These are phyloP conservation scores for Aquanectria penicillioides DNA, from an alignment of 2,329 filamentous ascomycete genomes.

Conservation along the genomic window DNA sequence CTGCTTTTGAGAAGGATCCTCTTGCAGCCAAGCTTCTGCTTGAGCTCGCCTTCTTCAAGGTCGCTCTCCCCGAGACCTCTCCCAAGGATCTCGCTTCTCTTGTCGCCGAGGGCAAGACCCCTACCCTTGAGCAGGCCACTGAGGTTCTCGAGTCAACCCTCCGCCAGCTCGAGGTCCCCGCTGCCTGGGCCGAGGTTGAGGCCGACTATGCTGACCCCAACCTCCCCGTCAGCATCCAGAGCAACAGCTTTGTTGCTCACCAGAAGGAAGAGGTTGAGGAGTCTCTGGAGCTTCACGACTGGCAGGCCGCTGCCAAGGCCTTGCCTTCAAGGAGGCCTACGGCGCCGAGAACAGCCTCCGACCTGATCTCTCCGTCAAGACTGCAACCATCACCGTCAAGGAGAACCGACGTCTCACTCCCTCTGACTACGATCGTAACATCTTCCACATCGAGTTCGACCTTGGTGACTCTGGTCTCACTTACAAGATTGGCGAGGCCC, in stretches of 20 bases:
- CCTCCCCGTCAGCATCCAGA: constrained; percentile 72
- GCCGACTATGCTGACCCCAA: constrained; percentile 62
- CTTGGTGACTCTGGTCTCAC: constrained; percentile 89
- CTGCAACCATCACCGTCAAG: constrained; percentile 87
- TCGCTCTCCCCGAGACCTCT: constrained; percentile 75
- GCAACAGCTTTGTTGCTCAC: constrained; percentile 85
- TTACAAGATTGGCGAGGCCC: constrained; percentile 96
- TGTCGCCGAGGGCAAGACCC: constrained; percentile 62
- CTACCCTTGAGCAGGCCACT: constrained; percentile 64
- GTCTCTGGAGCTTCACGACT: constrained; percentile 72
- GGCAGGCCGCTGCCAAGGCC: constrained; percentile 85
- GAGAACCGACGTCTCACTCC: constrained; percentile 96
- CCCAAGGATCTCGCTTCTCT: constrained; percentile 72
- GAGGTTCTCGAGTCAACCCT: constrained; percentile 77
- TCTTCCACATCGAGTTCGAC: constrained; percentile 99
- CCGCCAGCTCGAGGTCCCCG: constrained; percentile 78
- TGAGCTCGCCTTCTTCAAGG: constrained; percentile 84
- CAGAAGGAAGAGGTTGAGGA: constrained; percentile 80
- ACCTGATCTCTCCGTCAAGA: constrained; percentile 88
- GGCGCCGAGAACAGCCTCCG: constrained; percentile 78
- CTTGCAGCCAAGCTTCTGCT: constrained; percentile 74
- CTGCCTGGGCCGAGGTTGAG: constrained; percentile 77
- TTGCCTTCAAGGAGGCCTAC: constrained; percentile 95
- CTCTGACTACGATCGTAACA: constrained; percentile 91
- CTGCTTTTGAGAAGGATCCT: constrained; percentile 73